Evolutionary conservation across 2,329 filamentous ascomycete species (phyloP), one percentile per base, ranked within the genome.

Genomic region (Pseudogymnoascus sp.): DNA sequence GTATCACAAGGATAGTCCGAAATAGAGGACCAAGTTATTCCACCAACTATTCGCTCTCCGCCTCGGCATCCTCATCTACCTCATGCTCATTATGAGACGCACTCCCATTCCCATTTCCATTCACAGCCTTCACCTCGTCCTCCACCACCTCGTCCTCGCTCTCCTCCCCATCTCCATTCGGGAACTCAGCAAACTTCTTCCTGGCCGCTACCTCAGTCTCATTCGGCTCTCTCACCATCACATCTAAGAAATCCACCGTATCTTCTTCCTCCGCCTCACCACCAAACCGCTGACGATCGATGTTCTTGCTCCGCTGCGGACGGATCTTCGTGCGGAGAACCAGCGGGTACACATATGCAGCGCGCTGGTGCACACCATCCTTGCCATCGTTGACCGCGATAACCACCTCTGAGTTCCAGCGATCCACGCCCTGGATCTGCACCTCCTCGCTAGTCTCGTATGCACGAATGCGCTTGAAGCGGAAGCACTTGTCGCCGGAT

Each of bases 291-390:
- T 69, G 69, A 34, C 82, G 81, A 54, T 83, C 80, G 67, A 87
- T 86, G 71, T 85, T 85, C 78, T 84, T 86, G 66, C 80, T 82
- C 64, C 86, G 81, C 74, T 86, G 85, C 31, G 84, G 84, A 51
- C 84, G 79, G 69, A 89, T 83, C 21, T 80, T 79, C 57, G 80
- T 83, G 62, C 84, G 82, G 73, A 88, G 85, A 75, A 88, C 83
- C 66, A 89, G 80, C 3, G 86, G 86, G 69, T 88, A 89, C 74
- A 88, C 89, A 73, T 86, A 88, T 11, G 81, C 83, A 5, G 80
- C 86, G 72, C 83, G 84, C 67, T 83, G 79, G 60, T 76, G 72
- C 63, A 76, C 74, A 61, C 79, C 79, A 66, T 80, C 78, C 39
- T 67, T 80, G 66, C 82, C 81, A 66, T 85, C 80, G 68, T 84